Conservation (phyloP, 805 yeast species). For the Hanseniaspora jakobsenii region DNA sequence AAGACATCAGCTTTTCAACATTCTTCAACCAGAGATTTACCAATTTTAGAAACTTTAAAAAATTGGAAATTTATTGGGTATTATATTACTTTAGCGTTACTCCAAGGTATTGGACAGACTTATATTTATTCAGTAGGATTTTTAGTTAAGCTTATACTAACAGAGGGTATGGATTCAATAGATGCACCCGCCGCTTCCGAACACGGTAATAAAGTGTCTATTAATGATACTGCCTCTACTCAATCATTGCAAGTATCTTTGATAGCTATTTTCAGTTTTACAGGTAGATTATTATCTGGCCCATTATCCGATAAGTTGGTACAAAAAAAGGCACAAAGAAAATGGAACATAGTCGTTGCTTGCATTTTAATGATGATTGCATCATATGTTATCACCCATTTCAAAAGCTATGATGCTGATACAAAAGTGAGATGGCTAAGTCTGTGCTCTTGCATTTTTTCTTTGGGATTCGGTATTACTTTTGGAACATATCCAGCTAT, state of each 20-base stretch:
- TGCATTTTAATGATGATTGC: background rate
- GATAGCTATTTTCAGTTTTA: constrained; percentile 51
- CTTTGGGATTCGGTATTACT: constrained; percentile 55
- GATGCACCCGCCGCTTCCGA: too few species aligned
- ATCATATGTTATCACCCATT: background rate
- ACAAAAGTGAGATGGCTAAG: constrained; percentile 13
- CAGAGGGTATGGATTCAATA: too few species aligned
- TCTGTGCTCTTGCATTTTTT: constrained; percentile 43
- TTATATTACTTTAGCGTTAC: constrained; percentile 42
- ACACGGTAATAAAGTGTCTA: constrained; percentile 16
- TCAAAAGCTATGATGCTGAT: background rate
- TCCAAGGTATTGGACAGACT: constrained; percentile 57
- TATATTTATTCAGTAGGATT: constrained; percentile 67
- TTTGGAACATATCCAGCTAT: constrained; percentile 69
- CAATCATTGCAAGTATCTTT: constrained; percentile 65
- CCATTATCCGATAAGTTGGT: constrained; percentile 50
- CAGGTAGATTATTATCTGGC: constrained; percentile 56
- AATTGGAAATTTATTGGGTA: constrained; percentile 37
- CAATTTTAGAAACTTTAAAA: constrained; percentile 20
- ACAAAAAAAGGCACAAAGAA: constrained; percentile 43
- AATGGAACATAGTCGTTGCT: constrained; percentile 50
- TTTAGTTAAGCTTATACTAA: constrained; percentile 42
- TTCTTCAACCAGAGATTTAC: constrained; percentile 15
- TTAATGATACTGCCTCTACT: constrained; percentile 29
- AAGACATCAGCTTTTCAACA: constrained; percentile 5